Evolutionary conservation across 1,139 yeast species (phyloP).

Genomic region (Debaryomycetaceae sp.): DNA sequence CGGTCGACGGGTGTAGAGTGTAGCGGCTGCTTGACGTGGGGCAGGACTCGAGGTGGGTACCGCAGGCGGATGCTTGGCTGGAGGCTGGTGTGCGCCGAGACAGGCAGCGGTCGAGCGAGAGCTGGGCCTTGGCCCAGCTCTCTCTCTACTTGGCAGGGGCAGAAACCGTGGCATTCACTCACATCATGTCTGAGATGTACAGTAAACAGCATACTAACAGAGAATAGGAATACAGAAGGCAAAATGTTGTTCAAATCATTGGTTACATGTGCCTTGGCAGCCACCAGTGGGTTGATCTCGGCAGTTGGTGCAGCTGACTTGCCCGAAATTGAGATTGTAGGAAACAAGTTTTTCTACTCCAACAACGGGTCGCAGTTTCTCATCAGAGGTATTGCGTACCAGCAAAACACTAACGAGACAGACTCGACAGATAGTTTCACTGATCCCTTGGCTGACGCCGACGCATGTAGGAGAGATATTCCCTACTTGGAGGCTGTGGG

Average conservation of each 20-base stretch:
- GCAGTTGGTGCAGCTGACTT: conserved; percentile 15
- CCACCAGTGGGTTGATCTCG: conserved; percentile 15
- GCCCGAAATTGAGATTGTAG: conserved; percentile 55
- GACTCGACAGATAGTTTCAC: conserved; percentile 44
- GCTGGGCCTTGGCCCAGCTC: too few relatives aligned
- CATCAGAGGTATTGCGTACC: conserved; percentile 78
- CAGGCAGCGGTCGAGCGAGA: too few relatives aligned
- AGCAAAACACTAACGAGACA: conserved; percentile 56
- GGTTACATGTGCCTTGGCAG: conserved; percentile 26
- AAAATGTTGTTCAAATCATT: conserved; percentile 40
- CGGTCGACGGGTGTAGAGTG: too few relatives aligned
- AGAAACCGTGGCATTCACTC: too few relatives aligned
- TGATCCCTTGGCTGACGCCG: conserved; percentile 76
- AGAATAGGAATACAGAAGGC: not conserved
- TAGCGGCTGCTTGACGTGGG: too few relatives aligned
- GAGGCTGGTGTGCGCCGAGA: too few relatives aligned
- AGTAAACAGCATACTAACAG: not conserved
- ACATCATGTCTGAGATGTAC: not conserved
- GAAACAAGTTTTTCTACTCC: conserved; percentile 75
- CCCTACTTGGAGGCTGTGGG: conserved; percentile 72
- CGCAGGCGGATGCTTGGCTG: too few relatives aligned
- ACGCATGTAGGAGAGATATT: conserved; percentile 75
- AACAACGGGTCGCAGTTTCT: conserved; percentile 80
- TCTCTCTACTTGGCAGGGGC: too few relatives aligned
- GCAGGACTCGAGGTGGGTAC: too few relatives aligned